These are phyloP conservation scores for Salix brachista DNA, from an alignment of 345 rosid species.

Conservation along the genomic window DNA sequence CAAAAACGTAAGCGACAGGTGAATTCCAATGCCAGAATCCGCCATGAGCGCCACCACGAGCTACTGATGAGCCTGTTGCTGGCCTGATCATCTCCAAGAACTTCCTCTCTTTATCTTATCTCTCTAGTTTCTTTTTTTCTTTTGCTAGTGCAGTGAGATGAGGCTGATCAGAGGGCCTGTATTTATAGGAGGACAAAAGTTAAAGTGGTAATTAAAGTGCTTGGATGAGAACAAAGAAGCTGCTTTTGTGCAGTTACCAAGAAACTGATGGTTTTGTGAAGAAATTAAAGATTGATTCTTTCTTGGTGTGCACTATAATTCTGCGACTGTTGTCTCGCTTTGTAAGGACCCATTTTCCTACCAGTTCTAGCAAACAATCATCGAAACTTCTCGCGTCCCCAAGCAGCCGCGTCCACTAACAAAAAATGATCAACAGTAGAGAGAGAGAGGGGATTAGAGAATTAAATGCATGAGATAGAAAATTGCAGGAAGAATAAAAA, in stretches of 20 bases:
- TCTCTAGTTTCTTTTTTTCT: background rate
- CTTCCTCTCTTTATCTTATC: background rate
- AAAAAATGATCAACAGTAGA: background rate
- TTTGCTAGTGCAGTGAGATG: background rate
- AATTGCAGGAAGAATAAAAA: too few relatives aligned
- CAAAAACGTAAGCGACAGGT: conserved; percentile 28
- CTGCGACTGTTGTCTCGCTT: background rate
- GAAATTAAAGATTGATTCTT: background rate
- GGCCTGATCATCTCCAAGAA: conserved; percentile 4
- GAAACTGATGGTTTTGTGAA: background rate
- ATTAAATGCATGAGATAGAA: too few relatives aligned
- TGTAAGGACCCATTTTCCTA: background rate
- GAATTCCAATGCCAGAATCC: conserved; percentile 20
- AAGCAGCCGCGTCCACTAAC: background rate
- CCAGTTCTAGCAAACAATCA: background rate
- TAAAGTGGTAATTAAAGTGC: background rate
- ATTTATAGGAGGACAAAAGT: background rate
- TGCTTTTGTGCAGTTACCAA: background rate
- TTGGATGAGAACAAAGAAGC: background rate
- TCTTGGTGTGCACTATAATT: background rate
- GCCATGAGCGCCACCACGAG: background rate
- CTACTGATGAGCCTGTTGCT: background rate
- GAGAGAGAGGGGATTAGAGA: too few relatives aligned
- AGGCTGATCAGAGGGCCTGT: background rate
- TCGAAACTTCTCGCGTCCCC: background rate